Base-by-base conservation (phyloP, 2,329 filamentous ascomycete species). In the Fusarium verrucosum region DNA sequence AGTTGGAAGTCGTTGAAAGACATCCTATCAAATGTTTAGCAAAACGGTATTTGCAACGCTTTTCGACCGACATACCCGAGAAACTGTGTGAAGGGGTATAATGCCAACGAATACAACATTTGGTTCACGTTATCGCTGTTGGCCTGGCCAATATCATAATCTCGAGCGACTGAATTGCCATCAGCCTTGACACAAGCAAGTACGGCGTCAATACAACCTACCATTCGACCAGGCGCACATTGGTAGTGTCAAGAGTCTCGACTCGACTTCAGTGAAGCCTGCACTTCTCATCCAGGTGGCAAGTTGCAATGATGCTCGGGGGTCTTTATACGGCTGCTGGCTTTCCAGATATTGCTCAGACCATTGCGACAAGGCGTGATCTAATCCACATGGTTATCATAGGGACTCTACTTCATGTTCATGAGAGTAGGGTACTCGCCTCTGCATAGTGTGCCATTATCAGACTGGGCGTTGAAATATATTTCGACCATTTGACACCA, bases 401-500 rank as follows among this genome's bases (percentile, higher is more conserved):
- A 65, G 41, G 72, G 56, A 49, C 23, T 11, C 7, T 7, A 5
- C 35, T 33, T 13, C 14, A 10, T 17, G 35, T 28, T 10, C 2
- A 6, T 9, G 19, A 37, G 16, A 17, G 11, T 38, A 5, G 10
- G 7, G 32, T 19, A 43, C 82, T 75, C 72, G 83, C 87, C 82
- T 46, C 88, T 83, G 11, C 86, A 88, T 69, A 95, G 79, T n/a
- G 86, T 87, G 7, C 92, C 92, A 70, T 92, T 96, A 68, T 94
- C 88, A 1, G 92, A 96, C 75, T 96, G 94, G 23, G 92, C 88
- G 65, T 92, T 92, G 75, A 89, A 89, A 72, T 96, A 92, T 70
- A 94, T 85, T 73, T 97, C 94, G n/a, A 92, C 86, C 84, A 96
- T 89, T 73, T 97, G 92, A 58, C 91, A 85, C 92, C 92, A 97